Base-by-base conservation (phyloP, 2,329 filamentous ascomycete genomes). In the Pseudogymnoascus sp. region DNA sequence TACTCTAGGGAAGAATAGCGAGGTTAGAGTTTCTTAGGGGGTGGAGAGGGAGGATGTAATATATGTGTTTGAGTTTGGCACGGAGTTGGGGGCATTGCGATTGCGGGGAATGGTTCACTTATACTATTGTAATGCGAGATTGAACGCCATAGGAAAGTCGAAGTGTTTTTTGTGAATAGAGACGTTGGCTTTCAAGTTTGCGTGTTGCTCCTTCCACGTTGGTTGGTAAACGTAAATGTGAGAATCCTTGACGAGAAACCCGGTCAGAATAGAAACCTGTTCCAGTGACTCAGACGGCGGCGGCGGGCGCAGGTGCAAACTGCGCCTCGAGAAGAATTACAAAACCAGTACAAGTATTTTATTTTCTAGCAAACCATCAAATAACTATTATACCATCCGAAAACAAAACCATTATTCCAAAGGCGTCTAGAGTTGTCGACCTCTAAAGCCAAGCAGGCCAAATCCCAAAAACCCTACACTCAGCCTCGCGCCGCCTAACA, bases 1-100 rank as follows among this genome's bases (percentile, higher is more conserved):
- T 64, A 81, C 79, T 1, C 68, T 81, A 34, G 79, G 79, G 34
- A 78, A 77, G 69, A 80, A 80, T 64, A 79, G 75, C 61, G 74
- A 77, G 42, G 23, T 42, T 11, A 54, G 63, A 23, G 64, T 61
- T 61, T n/a, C 39, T 3, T 64, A 62, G n/a, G 14, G 26, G 54
- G 57, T 21, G 57, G 2, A 16, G 57, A 8, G 10, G 57, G 4
- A 14, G 3, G 29, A 18, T 36, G 57, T 60, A 26, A 60, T 51
- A 51, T 14, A 16, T 51, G 45, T 51, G 14, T 47, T 51, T 51
- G 45, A 26, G 16, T 29, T 51, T 51, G 14, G 45, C 45, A 31
- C 23, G 45, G 45, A 51, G 45, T 51, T 51, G 21, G 23, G 45
- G 45, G 45, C 45, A 29, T 51, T 51, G 45, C 23, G 45, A 26